Base-by-base conservation (phyloP, 2,329 filamentous ascomycete genomes). In the Neurospora sp. region DNA sequence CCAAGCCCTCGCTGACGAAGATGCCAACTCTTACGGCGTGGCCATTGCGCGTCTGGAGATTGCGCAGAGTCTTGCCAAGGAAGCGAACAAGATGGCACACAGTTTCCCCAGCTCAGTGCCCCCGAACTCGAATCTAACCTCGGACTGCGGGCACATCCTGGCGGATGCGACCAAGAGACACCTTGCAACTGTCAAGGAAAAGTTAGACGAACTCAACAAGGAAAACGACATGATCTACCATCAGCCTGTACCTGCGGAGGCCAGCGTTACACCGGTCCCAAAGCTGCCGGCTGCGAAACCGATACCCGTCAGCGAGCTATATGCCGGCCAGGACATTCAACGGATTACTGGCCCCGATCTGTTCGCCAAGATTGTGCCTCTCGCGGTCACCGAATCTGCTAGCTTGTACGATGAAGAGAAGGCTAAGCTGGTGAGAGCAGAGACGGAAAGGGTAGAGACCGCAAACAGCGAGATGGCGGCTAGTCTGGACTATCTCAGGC, bases 201-300 rank as follows among this genome's bases (percentile, higher is more conserved):
- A 92, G 78, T 83, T 97, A 28, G 83, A 84, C 19, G 89, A 92
- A 71, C 85, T 94, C 67, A 85, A 87, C 74, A 97, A 97, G 77
- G 96, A 99, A 79, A 99, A 99, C 75, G 96, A 99, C 78, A 98
- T 96, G 80, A 97, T 99, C 78, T 99, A 99, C 77, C 96, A 99
- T 78, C 93, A 98, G 75, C 90, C 89, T 1, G 90, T 99, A 1
- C 95, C 96, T 0, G 89, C 90, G 10, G 93, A 97, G 79, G 92
- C 93, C 4, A 91, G 90, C 37, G 82, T 99, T 12, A 83, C 92
- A 1, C 86, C 91, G 1, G 93, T 99, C 67, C 87, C 93, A 3
- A 99, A 98, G 79, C 85, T 98, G 17, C 93, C 95, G 4, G 96
- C 96, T 1, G 94, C 96, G 8, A 99, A 99, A 79, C 93, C 96